Percentiles rank a stretch among this genome's conserved stretches.
Evolutionary conservation across 2,329 filamentous ascomycete species (phyloP).

Genomic region (Thermothelomyces thermophilus): DNA sequence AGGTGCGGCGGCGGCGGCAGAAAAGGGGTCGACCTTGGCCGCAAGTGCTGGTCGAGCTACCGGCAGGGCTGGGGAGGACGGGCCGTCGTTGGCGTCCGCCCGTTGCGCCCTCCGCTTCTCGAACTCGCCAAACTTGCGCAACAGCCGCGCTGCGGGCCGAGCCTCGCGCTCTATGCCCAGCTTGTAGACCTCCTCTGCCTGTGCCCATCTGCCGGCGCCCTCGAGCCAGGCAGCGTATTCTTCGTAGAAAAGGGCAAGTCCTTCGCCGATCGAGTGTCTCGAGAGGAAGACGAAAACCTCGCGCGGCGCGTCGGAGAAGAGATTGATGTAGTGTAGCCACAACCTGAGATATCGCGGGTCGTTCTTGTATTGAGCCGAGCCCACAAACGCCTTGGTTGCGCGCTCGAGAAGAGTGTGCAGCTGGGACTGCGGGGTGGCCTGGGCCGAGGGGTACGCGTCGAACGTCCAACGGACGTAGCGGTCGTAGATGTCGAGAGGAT

Average conservation of each 20-base stretch:
- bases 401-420: constrained; percentile 84
- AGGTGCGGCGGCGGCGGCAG: constrained; percentile 42
- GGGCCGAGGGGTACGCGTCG: constrained; percentile 88
- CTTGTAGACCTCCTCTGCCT: constrained; percentile 90
- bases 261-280: constrained; percentile 79
- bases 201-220: constrained; percentile 71
- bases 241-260: constrained; percentile 88
- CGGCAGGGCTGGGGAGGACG: constrained; percentile 81
- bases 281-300: constrained; percentile 90
- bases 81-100: constrained; percentile 49
- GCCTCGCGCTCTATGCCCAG: constrained; percentile 86
- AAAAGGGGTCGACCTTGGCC: constrained; percentile 80
- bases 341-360: constrained; percentile 88
- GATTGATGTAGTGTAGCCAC: constrained; percentile 88
- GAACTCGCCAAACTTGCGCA: constrained; percentile 91
- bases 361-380: constrained; percentile 84
- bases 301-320: constrained; percentile 88
- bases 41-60: constrained; percentile 75
- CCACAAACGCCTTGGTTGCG: constrained; percentile 83
- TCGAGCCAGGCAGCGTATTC: constrained; percentile 95
- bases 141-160: constrained; percentile 68
- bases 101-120: constrained; percentile 63
- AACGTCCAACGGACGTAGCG: constrained; percentile 96
- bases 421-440: constrained; percentile 87
- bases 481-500: constrained; percentile 91